Conservation (phyloP, 2,329 filamentous ascomycete species). For the Diplodia intermedia region DNA sequence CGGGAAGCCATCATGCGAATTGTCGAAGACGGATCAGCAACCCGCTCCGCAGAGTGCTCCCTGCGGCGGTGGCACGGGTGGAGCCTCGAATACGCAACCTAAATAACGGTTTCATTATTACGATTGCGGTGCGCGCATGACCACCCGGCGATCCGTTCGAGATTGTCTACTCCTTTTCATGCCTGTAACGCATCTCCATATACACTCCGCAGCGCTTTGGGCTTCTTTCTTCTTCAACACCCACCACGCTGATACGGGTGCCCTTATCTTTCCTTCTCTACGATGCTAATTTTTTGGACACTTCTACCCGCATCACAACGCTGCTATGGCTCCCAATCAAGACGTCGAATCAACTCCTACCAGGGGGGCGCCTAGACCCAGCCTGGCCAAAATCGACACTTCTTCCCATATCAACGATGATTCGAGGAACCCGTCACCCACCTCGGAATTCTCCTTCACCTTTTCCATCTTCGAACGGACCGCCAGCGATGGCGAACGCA, state of each 20-base stretch:
- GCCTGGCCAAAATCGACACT: conserved; percentile 8
- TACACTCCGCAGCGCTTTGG: conserved; percentile 28
- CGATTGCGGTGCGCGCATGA: background rate
- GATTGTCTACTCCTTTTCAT: conserved; percentile 29
- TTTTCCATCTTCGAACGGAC: conserved; percentile 16
- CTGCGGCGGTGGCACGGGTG: conserved; percentile 2
- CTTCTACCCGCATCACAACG: conserved; percentile 16
- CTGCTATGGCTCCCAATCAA: conserved; percentile 24
- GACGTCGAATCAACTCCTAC: background rate
- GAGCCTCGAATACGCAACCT: conserved; percentile 5
- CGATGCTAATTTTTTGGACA: conserved; percentile 29
- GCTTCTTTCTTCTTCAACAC: conserved; percentile 13
- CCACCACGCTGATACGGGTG: conserved; percentile 16
- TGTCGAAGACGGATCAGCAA: conserved; percentile 5
- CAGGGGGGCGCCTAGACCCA: conserved; percentile 9
- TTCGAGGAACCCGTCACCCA: background rate
- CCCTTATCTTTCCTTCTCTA: conserved; percentile 5
- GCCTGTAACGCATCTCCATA: conserved; percentile 18
- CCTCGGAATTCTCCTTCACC: conserved; percentile 19
- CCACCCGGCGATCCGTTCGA: conserved; percentile 20
- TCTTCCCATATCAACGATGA: background rate
- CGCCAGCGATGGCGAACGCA: conserved; percentile 13
- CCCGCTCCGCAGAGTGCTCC: conserved; percentile 1
- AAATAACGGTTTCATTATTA: conserved; percentile 28
- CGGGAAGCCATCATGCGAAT: conserved; percentile 11